Percentiles rank a stretch among this genome's conserved stretches.
Evolutionary conservation across 805 yeast genomes (phyloP).

Genomic region (Cyberlindnera sargentensis): DNA sequence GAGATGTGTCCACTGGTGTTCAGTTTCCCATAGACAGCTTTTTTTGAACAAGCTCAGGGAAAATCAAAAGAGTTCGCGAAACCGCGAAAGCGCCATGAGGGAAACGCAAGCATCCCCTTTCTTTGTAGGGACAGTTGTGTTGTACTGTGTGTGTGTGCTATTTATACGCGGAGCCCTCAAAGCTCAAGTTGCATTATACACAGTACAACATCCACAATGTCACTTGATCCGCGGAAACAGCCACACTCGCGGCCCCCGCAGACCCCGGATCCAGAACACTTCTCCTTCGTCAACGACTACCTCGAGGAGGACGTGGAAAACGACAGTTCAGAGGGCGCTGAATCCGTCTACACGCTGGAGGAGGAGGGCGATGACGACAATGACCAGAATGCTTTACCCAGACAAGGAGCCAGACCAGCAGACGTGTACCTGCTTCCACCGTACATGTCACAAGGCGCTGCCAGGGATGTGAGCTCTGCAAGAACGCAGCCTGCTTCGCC

Average conservation of each 20-base stretch:
- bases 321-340: constrained; percentile 6
- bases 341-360: constrained; percentile 16
- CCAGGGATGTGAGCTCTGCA: constrained; percentile 2
- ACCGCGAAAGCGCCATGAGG: no score
- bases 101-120: no score
- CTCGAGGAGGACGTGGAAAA: neutral
- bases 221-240: constrained; percentile 19
- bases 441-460: neutral
- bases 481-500: constrained; percentile 20
- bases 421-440: constrained; percentile 1
- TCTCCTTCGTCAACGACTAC: constrained; percentile 11
- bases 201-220: constrained; percentile 6
- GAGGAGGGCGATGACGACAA: constrained; percentile 6
- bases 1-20: no score
- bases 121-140: no score
- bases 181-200: no score
- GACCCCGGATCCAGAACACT: constrained; percentile 15
- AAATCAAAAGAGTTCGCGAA: no score
- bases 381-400: neutral
- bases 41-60: no score
- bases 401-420: neutral
- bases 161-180: no score
- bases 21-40: no score
- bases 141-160: no score
- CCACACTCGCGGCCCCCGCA: constrained; percentile 8